A percentile compares a stretch with the other conserved stretches of the same genome.
Evolutionary conservation across 2,329 filamentous ascomycete species (phyloP).

Genomic region (Myriangium duriaei): DNA sequence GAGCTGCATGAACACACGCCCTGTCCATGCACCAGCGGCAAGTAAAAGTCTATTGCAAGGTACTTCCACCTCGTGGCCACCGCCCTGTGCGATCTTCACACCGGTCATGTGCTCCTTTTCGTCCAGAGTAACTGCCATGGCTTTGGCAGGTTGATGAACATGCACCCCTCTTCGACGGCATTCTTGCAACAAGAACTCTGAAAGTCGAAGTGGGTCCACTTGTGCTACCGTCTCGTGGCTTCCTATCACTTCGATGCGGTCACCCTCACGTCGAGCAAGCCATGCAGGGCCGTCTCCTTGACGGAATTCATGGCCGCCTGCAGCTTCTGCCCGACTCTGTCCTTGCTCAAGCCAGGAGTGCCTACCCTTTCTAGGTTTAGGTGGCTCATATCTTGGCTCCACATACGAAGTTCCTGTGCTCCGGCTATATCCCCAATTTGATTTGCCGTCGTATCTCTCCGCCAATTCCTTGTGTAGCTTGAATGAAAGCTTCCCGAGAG

Average conservation of each 20-base stretch:
- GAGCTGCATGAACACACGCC: slow-evolving; percentile 48
- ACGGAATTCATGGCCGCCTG: slow-evolving; percentile 24
- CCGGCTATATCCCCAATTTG: slow-evolving; percentile 46
- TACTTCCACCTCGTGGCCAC: slow-evolving; percentile 38
- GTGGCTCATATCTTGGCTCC: slow-evolving; percentile 29
- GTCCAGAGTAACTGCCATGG: slow-evolving; percentile 41
- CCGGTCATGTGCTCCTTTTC: slow-evolving; percentile 38
- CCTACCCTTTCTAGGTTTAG: slow-evolving; percentile 32
- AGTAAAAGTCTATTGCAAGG: slow-evolving; percentile 55
- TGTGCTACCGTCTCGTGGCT: slow-evolving; percentile 50
- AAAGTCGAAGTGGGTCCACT: slow-evolving; percentile 53
- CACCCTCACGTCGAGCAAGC: slow-evolving; percentile 44
- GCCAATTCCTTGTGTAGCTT: slow-evolving; percentile 55
- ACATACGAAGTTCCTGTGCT: slow-evolving; percentile 47
- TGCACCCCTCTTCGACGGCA: slow-evolving; percentile 49
- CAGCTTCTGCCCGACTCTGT: slow-evolving; percentile 47
- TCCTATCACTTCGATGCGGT: slow-evolving; percentile 49
- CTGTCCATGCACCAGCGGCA: slow-evolving; percentile 60
- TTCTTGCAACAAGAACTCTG: slow-evolving; percentile 48
- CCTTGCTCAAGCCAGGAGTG: slow-evolving; percentile 57
- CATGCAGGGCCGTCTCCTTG: slow-evolving; percentile 39
- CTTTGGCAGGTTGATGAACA: slow-evolving; percentile 52
- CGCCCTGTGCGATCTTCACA: slow-evolving; percentile 38
- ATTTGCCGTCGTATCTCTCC: slow-evolving; percentile 42
- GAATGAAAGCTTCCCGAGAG: slow-evolving; percentile 56